Conservation (phyloP, 768 basidiomycete genomes). For the Leucogyrophana mollusca region DNA sequence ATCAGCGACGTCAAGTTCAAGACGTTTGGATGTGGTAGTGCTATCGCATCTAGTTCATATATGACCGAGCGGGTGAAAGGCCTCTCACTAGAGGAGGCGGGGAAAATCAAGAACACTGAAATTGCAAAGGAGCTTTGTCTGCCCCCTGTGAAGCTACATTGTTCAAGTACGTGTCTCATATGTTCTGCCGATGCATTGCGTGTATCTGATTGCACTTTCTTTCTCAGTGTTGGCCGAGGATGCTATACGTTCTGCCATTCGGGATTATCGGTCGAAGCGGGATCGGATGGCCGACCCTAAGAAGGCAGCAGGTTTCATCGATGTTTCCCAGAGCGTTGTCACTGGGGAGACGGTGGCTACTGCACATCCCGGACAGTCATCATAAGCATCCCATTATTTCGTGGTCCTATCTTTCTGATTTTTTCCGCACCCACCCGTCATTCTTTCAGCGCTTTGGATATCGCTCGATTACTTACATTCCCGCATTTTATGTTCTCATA, state of each 20-base stretch:
- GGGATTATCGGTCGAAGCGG: slow-evolving; percentile 91
- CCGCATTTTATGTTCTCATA: slow-evolving; percentile 19
- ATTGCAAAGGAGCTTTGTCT: slow-evolving; percentile 96
- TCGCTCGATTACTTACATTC: slow-evolving; percentile 3
- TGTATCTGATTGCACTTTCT: slow-evolving; percentile 20
- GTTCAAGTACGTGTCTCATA: slow-evolving; percentile 71
- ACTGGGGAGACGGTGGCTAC: slow-evolving; percentile 56
- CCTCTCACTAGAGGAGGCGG: slow-evolving; percentile 89
- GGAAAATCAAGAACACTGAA: slow-evolving; percentile 97
- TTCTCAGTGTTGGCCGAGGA: slow-evolving; percentile 90
- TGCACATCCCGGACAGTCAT: slow-evolving; percentile 42
- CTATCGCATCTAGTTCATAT: slow-evolving; percentile 96
- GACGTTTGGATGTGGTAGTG: slow-evolving; percentile 98
- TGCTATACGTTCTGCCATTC: slow-evolving; percentile 97
- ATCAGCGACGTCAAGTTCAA: slow-evolving; percentile 99
- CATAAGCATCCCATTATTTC: slow-evolving; percentile 9
- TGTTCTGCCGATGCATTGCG: slow-evolving; percentile 4
- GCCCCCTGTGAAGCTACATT: slow-evolving; percentile 95
- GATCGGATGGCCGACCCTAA: slow-evolving; percentile 46
- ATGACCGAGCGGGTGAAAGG: slow-evolving; percentile 99
- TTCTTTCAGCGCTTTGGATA: slow-evolving; percentile 1
- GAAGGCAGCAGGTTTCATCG: slow-evolving; percentile 65
- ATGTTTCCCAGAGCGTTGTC: slow-evolving; percentile 59
- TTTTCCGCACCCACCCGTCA: slow-evolving; percentile 4
- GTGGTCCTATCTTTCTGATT: too few species aligned